Evolutionary conservation across 1,284 basidiomycete genomes (phyloP).

Genomic region (Stygiomarasmius scandens): DNA sequence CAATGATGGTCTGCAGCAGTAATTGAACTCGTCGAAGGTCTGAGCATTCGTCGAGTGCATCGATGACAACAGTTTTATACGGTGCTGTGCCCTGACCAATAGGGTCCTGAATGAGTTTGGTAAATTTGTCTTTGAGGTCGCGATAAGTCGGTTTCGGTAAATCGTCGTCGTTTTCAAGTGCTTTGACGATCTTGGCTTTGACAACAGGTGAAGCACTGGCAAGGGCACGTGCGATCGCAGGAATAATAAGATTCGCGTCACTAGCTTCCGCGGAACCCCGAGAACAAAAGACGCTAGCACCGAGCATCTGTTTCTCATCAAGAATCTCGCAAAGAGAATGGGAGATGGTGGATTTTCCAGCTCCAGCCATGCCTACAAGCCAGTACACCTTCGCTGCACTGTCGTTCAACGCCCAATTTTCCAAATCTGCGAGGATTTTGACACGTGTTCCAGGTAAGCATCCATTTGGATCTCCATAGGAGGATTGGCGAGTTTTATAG

Average conservation of each 20-base stretch:
- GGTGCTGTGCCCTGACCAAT: not conserved
- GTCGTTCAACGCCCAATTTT: not conserved
- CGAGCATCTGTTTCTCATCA: not conserved
- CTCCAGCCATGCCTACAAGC: conserved; percentile 1
- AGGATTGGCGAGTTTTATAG: conserved; percentile 4
- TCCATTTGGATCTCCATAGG: not conserved
- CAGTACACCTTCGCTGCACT: not conserved
- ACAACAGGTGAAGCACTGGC: not conserved
- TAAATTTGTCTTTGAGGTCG: not conserved
- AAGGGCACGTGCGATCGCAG: conserved; percentile 6
- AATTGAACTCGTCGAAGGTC: not conserved
- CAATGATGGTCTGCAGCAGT: not conserved
- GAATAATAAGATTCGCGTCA: conserved; percentile 2
- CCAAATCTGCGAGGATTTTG: not conserved
- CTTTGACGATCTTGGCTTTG: not conserved
- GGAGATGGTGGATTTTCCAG: conserved; percentile 9
- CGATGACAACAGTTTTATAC: conserved; percentile 2
- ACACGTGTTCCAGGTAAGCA: conserved; percentile 1
- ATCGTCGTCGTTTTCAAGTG: not conserved
- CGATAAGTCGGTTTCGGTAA: not conserved
- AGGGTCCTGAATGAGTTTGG: not conserved
- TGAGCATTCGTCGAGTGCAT: conserved; percentile 11
- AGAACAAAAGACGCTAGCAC: conserved; percentile 9
- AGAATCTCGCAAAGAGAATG: conserved; percentile 1
- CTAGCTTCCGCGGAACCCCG: not conserved